Percentiles rank a stretch among this genome's conserved stretches.
Conservation (phyloP, 257 asterid genomes). For the Echium plantagineum region DNA sequence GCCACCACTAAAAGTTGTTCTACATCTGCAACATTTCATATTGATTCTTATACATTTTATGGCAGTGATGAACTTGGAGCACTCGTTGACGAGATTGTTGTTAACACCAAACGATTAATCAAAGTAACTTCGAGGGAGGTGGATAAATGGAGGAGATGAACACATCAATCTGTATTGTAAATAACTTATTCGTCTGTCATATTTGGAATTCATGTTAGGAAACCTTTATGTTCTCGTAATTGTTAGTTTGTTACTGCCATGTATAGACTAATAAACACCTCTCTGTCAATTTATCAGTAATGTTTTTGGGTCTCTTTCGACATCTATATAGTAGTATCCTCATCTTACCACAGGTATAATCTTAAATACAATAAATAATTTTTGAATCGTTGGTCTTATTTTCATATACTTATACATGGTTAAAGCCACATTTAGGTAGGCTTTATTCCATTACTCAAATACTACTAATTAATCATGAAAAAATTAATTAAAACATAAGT, state of each 20-base stretch:
- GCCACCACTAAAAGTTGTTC: too few relatives aligned
- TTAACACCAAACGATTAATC: slow-evolving; percentile 24
- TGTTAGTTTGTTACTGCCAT: background rate
- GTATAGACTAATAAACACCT: background rate
- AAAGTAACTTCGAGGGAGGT: slow-evolving; percentile 30
- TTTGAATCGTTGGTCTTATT: too few relatives aligned
- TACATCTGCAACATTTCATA: background rate
- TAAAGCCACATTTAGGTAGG: background rate
- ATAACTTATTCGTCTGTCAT: background rate
- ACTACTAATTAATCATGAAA: background rate
- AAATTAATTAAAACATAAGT: background rate
- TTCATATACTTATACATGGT: slow-evolving; percentile 2
- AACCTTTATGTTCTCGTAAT: background rate
- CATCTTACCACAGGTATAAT: too few relatives aligned
- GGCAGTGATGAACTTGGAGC: slow-evolving; percentile 26
- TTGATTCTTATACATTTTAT: slow-evolving; percentile 1
- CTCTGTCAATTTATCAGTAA: too few relatives aligned
- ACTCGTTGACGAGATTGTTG: slow-evolving; percentile 22
- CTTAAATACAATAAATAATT: too few relatives aligned
- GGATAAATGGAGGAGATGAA: slow-evolving; percentile 30
- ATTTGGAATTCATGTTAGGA: background rate
- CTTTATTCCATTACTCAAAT: background rate
- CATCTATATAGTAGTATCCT: too few relatives aligned
- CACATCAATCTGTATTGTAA: background rate
- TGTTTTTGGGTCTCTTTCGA: too few relatives aligned